Percentiles rank a stretch among this genome's conserved stretches.
Conservation (phyloP, 2,329 filamentous ascomycete species). For the Trichoderma semiorbis region DNA sequence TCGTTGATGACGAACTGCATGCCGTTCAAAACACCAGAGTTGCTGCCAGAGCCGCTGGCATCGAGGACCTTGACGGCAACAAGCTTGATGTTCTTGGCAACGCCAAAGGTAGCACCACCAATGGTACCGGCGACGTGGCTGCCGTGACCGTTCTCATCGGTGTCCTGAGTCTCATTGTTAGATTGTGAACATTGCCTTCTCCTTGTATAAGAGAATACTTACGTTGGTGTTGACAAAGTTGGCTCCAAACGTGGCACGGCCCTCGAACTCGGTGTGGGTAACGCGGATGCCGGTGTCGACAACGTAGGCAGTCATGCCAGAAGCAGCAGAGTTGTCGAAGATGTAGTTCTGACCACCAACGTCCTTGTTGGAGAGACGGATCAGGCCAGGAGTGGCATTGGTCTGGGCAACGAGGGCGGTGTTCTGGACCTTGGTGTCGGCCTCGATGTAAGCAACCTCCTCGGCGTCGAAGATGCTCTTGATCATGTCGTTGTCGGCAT, state of each 20-base stretch:
- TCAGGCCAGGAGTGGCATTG: slow-evolving; percentile 52
- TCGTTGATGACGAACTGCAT: slow-evolving; percentile 54
- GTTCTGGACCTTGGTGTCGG: slow-evolving; percentile 47
- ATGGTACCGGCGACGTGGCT: slow-evolving; percentile 63
- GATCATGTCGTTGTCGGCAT: slow-evolving; percentile 50
- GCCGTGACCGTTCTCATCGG: slow-evolving; percentile 60
- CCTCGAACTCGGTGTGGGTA: slow-evolving; percentile 54
- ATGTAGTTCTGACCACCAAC: slow-evolving; percentile 35
- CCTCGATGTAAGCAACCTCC: slow-evolving; percentile 53
- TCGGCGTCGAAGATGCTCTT: slow-evolving; percentile 45
- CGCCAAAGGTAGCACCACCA: slow-evolving; percentile 57
- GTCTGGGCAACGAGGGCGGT: slow-evolving; percentile 46
- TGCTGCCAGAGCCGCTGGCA: slow-evolving; percentile 36
- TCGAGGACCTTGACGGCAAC: slow-evolving; percentile 62
- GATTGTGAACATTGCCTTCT: not conserved
- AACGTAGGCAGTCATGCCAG: slow-evolving; percentile 59
- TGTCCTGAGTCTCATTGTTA: slow-evolving; percentile 33
- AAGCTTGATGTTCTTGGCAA: slow-evolving; percentile 55
- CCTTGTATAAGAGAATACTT: slow-evolving; percentile 26
- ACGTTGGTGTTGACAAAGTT: slow-evolving; percentile 50
- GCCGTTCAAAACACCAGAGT: slow-evolving; percentile 51
- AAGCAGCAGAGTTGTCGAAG: slow-evolving; percentile 51
- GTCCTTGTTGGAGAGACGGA: slow-evolving; percentile 48
- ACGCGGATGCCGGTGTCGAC: slow-evolving; percentile 62
- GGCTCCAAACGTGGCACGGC: slow-evolving; percentile 50